Percentiles rank a stretch among this genome's conserved stretches.
Evolutionary conservation across 768 basidiomycete genomes (phyloP).

Genomic region (Podaxis pistillaris): DNA sequence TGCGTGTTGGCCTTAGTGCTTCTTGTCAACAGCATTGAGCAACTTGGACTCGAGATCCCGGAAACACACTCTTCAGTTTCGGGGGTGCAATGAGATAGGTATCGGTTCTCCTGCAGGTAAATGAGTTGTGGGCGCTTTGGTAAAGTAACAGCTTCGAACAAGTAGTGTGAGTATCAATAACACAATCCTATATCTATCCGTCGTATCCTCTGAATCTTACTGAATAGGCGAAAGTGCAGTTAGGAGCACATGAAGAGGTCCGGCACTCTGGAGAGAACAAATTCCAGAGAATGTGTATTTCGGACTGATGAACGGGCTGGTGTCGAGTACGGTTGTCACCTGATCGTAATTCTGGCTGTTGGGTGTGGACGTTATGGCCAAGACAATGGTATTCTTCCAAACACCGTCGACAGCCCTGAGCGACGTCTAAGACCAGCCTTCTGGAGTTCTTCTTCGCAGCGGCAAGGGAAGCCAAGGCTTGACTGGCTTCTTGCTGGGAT

Average conservation of each 20-base stretch:
- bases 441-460: slow-evolving; percentile 37
- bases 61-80: neutral
- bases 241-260: neutral
- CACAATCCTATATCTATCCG: neutral
- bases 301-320: neutral
- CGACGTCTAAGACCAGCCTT: slow-evolving; percentile 36
- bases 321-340: neutral
- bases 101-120: neutral
- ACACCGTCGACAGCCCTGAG: neutral
- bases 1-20: neutral
- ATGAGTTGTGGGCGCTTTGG: neutral
- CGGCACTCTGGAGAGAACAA: neutral
- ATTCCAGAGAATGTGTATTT: neutral
- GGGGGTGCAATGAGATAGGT: neutral
- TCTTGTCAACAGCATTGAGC: neutral
- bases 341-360: neutral
- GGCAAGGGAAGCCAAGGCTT: slow-evolving; percentile 48
- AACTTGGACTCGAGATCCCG: neutral
- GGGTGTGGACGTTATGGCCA: neutral
- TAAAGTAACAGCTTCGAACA: neutral
- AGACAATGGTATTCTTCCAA: neutral
- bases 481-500: slow-evolving; percentile 21
- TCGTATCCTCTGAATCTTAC: neutral
- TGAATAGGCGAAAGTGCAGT: too few species aligned
- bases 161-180: neutral